These are phyloP conservation scores for Lichtheimia corymbifera DNA, from an alignment of 371 early-diverging fungal species.

Conservation along the genomic window DNA sequence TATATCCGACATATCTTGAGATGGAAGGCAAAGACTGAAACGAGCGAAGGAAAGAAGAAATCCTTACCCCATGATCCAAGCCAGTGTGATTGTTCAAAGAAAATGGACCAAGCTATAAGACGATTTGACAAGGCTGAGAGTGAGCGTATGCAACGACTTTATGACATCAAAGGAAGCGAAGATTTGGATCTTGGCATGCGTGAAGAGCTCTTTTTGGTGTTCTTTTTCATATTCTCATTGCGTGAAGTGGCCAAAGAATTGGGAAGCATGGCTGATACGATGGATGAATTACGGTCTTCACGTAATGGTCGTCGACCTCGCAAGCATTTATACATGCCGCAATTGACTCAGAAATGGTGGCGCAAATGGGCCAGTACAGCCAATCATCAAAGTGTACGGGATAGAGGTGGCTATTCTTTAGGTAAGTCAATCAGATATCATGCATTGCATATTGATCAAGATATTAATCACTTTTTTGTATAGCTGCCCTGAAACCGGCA, in stretches of 20 bases:
- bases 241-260: conserved; percentile 62
- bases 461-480: conserved; percentile 1
- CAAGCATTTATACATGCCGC: conserved; percentile 57
- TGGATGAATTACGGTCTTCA: conserved; percentile 42
- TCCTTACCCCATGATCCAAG: conserved; percentile 8
- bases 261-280: conserved; percentile 38
- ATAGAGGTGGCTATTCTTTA: conserved; percentile 44
- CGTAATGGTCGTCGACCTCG: conserved; percentile 29
- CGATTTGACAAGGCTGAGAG: conserved; percentile 47
- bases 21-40: conserved; percentile 17
- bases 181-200: conserved; percentile 55
- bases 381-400: conserved; percentile 43
- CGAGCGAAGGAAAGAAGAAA: background rate
- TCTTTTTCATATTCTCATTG: conserved; percentile 64
- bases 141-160: conserved; percentile 43
- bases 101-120: conserved; percentile 30
- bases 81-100: conserved; percentile 35
- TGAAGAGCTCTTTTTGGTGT: conserved; percentile 64
- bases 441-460: background rate
- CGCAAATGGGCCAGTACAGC: conserved; percentile 49
- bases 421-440: conserved; percentile 18
- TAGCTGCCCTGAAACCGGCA: conserved; percentile 24
- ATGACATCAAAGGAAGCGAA: conserved; percentile 39
- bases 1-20: conserved; percentile 33
- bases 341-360: conserved; percentile 57